Evolutionary conservation across 331 rosid species (phyloP).

Genomic region (Telfairia occidentalis): DNA sequence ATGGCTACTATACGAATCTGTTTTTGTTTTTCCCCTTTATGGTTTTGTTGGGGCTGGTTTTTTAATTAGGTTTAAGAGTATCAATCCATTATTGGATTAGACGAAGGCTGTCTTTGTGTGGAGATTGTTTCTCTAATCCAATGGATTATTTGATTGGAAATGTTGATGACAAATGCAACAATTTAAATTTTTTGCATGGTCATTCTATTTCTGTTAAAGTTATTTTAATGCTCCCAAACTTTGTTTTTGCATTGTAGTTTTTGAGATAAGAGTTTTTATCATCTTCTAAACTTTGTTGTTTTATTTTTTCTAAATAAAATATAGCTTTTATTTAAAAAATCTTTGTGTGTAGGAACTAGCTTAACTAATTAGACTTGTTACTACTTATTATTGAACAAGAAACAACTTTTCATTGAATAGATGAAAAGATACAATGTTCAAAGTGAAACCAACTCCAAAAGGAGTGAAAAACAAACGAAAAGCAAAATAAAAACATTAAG

Average conservation of each 20-base stretch:
- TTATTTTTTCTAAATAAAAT: background rate
- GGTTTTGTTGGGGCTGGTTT: background rate
- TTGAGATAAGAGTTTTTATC: background rate
- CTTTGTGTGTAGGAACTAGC: background rate
- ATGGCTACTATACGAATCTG: background rate
- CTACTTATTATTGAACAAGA: too few relatives aligned
- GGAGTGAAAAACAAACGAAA: too few relatives aligned
- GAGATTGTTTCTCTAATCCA: background rate
- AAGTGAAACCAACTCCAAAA: too few relatives aligned
- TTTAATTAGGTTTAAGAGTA: background rate
- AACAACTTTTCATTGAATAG: too few relatives aligned
- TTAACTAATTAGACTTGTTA: background rate
- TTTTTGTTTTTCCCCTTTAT: background rate
- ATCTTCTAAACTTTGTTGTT: background rate
- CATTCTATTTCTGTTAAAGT: background rate
- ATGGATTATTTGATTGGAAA: background rate
- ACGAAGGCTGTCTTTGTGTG: background rate
- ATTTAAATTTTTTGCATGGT: background rate
- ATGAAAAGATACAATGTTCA: too few relatives aligned
- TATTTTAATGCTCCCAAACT: background rate
- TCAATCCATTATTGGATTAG: background rate
- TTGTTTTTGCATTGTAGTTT: background rate
- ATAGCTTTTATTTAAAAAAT: background rate
- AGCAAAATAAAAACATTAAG: too few relatives aligned
- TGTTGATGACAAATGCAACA: background rate